Percentiles rank a stretch among this genome's conserved stretches.
phyloP scores from a whole-genome alignment of 2,329 filamentous ascomycete genomes.

The Raffaelea ambrosiae region DNA sequence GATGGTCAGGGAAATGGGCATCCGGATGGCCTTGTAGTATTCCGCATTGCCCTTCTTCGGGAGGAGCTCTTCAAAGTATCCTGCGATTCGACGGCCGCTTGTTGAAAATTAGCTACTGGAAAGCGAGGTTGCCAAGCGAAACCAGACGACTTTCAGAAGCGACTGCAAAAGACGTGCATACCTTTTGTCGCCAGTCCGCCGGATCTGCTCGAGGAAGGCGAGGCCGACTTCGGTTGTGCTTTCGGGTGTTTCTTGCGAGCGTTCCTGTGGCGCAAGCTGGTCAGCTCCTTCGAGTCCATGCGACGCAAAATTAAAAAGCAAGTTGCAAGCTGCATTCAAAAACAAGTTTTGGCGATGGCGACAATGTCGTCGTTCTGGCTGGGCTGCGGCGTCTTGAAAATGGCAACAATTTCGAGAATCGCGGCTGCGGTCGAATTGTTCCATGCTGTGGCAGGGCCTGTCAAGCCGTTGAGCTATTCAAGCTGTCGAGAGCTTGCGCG shows the following conservation, averaged over 20 bases:
- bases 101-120: background rate
- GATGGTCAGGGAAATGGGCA: constrained; percentile 70
- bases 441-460: too few relatives aligned
- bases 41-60: constrained; percentile 55
- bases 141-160: background rate
- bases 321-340: background rate
- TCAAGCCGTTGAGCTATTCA: background rate
- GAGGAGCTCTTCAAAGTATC: constrained; percentile 65
- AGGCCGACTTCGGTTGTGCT: constrained; percentile 64
- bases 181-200: constrained; percentile 73
- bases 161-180: constrained; percentile 25
- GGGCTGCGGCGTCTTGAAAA: too few relatives aligned
- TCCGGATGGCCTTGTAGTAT: constrained; percentile 68
- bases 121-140: background rate
- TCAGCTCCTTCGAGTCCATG: constrained; percentile 2
- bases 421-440: too few relatives aligned
- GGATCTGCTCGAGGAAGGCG: constrained; percentile 66
- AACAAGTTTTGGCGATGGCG: too few relatives aligned
- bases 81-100: constrained; percentile 63
- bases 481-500: background rate
- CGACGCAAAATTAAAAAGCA: background rate
- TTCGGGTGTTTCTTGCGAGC: constrained; percentile 53
- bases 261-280: constrained; percentile 16
- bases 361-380: background rate
- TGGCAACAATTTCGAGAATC: too few relatives aligned